Evolutionary conservation across 306 rosid species (phyloP).

Genomic region (Rubus parviflorus): DNA sequence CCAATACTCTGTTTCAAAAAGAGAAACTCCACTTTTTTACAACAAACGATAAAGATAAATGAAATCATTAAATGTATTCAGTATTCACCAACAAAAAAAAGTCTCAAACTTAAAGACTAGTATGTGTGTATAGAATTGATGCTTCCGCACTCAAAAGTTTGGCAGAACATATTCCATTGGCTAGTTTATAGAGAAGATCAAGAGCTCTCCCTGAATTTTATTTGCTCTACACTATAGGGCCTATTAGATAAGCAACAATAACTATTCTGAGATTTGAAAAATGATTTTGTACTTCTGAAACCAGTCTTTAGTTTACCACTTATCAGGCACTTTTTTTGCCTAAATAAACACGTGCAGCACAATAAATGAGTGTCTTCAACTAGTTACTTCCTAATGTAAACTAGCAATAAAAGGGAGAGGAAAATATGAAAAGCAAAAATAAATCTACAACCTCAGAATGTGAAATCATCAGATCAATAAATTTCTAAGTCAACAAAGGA

Average conservation of each 20-base stretch:
- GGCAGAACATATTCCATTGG: not conserved
- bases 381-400: not conserved
- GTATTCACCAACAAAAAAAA: not conserved
- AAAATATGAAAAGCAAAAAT: not conserved
- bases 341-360: not conserved
- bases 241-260: not conserved
- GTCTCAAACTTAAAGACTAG: not conserved
- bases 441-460: not conserved
- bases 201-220: not conserved
- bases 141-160: not conserved
- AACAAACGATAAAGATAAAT: not conserved
- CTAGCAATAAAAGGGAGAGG: not conserved
- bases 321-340: not conserved
- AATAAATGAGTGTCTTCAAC: not conserved
- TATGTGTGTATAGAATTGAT: no score
- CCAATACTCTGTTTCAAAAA: not conserved
- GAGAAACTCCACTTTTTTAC: not conserved
- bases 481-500: not conserved
- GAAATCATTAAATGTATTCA: not conserved
- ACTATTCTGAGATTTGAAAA: slow-evolving; percentile 4
- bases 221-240: not conserved
- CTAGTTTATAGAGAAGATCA: slow-evolving; percentile 2
- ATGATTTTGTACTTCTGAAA: not conserved
- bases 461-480: not conserved
- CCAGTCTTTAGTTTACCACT: not conserved